Conservation (phyloP, 805 yeast genomes). For the Wickerhamiella occidentalis region DNA sequence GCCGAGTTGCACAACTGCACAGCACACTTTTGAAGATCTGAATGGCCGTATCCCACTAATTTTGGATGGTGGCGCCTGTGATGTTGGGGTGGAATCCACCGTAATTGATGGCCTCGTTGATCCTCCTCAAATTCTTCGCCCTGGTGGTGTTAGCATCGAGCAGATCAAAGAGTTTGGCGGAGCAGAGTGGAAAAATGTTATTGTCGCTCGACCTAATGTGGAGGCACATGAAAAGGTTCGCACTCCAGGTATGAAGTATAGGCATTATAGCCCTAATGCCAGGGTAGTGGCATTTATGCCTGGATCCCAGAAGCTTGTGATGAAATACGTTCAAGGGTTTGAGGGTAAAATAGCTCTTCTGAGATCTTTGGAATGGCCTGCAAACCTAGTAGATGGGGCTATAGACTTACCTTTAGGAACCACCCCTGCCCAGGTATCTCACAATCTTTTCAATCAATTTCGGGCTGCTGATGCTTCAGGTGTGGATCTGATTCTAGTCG, state of each 20-base stretch:
- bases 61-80: slow-evolving; percentile 80
- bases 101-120: slow-evolving; percentile 78
- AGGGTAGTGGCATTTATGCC: slow-evolving; percentile 56
- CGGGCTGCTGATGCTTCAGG: slow-evolving; percentile 62
- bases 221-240: slow-evolving; percentile 46
- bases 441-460: slow-evolving; percentile 57
- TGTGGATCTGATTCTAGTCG: slow-evolving; percentile 68
- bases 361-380: slow-evolving; percentile 5
- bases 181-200: slow-evolving; percentile 46
- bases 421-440: slow-evolving; percentile 51
- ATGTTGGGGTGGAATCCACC: slow-evolving; percentile 87
- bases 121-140: slow-evolving; percentile 84
- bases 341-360: slow-evolving; percentile 11
- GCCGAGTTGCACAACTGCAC: slow-evolving; percentile 85
- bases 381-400: background rate
- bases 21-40: slow-evolving; percentile 73
- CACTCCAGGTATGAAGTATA: slow-evolving; percentile 97
- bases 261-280: slow-evolving; percentile 88
- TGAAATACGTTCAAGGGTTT: slow-evolving; percentile 21
- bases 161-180: slow-evolving; percentile 60
- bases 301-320: slow-evolving; percentile 28
- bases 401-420: slow-evolving; percentile 31
- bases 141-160: slow-evolving; percentile 86
- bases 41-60: slow-evolving; percentile 70
- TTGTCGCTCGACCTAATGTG: slow-evolving; percentile 49